Percentiles rank a stretch among this genome's conserved stretches.
Evolutionary conservation across 768 basidiomycete species (phyloP).

Genomic region (Calocybe cyanea): DNA sequence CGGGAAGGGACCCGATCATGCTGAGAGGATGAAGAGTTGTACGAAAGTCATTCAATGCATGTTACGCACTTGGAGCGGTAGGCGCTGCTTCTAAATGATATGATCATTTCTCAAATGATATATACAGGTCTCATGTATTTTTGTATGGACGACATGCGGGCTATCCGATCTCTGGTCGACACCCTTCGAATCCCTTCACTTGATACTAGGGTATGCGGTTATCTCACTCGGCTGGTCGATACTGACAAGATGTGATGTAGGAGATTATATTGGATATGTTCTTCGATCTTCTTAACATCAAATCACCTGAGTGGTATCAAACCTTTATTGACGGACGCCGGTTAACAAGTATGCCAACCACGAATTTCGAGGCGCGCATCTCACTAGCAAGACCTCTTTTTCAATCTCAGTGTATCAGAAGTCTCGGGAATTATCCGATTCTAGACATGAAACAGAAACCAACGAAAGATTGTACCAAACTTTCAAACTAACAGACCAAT

Average conservation of each 20-base stretch:
- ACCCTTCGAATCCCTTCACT: constrained; percentile 86
- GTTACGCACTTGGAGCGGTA: constrained; percentile 93
- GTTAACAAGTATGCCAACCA: constrained; percentile 63
- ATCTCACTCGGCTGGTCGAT: neutral
- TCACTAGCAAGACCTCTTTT: neutral
- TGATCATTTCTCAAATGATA: neutral
- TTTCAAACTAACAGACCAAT: constrained; percentile 89
- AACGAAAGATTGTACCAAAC: constrained; percentile 49
- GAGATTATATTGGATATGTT: constrained; percentile 94
- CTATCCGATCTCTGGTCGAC: constrained; percentile 80
- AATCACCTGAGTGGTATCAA: constrained; percentile 88
- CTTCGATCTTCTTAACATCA: constrained; percentile 89
- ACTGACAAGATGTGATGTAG: constrained; percentile 34
- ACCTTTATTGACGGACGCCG: constrained; percentile 88
- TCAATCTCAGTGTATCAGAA: constrained; percentile 60
- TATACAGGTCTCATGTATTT: constrained; percentile 83
- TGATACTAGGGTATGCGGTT: constrained; percentile 66
- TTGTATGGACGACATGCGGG: constrained; percentile 84
- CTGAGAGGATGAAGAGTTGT: constrained; percentile 75
- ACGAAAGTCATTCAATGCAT: constrained; percentile 77
- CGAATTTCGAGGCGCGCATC: neutral
- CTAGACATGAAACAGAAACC: constrained; percentile 26
- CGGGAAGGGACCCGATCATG: constrained; percentile 74
- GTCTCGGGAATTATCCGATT: constrained; percentile 39
- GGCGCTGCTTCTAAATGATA: constrained; percentile 21